Conservation (phyloP, 2,329 filamentous ascomycete genomes). For the Chaetomium sp. region DNA sequence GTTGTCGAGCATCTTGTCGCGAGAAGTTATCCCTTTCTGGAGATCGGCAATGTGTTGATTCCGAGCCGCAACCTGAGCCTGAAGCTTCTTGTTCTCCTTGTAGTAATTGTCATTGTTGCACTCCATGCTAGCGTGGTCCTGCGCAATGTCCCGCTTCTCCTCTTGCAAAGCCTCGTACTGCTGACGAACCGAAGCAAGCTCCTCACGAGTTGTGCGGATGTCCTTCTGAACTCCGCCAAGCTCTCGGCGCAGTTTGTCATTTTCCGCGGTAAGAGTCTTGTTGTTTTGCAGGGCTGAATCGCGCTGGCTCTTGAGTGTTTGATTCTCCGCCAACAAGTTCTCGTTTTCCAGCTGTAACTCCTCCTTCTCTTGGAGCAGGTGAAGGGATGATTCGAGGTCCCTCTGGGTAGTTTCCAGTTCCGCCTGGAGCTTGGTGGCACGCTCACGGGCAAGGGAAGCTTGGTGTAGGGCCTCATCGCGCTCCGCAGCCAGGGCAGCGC, state of each 20-base stretch:
- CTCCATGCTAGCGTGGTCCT: slow-evolving; percentile 47
- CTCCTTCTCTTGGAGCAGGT: slow-evolving; percentile 31
- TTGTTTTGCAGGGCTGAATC: slow-evolving; percentile 19
- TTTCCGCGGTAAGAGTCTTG: slow-evolving; percentile 20
- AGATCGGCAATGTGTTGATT: slow-evolving; percentile 26
- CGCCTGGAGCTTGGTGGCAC: slow-evolving; percentile 32
- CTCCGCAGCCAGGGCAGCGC: slow-evolving; percentile 56
- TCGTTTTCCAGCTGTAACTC: slow-evolving; percentile 35
- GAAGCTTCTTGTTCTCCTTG: slow-evolving; percentile 44
- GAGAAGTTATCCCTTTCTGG: slow-evolving; percentile 24
- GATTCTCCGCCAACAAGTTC: slow-evolving; percentile 36
- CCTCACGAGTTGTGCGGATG: slow-evolving; percentile 39
- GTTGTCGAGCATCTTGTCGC: slow-evolving; percentile 25
- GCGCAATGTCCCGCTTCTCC: slow-evolving; percentile 40
- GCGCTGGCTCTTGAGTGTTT: slow-evolving; percentile 34
- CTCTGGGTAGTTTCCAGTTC: slow-evolving; percentile 30
- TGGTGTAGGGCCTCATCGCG: slow-evolving; percentile 59
- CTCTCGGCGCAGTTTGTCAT: slow-evolving; percentile 34
- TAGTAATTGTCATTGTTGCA: slow-evolving; percentile 51
- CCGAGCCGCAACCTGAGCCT: slow-evolving; percentile 22
- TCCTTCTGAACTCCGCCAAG: slow-evolving; percentile 37
- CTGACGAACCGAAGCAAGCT: slow-evolving; percentile 40
- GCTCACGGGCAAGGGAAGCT: slow-evolving; percentile 52
- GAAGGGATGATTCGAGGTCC: slow-evolving; percentile 35
- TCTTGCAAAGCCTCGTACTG: slow-evolving; percentile 31